phyloP scores from a whole-genome alignment of 768 basidiomycete species.

The Lentinula detonsa region DNA sequence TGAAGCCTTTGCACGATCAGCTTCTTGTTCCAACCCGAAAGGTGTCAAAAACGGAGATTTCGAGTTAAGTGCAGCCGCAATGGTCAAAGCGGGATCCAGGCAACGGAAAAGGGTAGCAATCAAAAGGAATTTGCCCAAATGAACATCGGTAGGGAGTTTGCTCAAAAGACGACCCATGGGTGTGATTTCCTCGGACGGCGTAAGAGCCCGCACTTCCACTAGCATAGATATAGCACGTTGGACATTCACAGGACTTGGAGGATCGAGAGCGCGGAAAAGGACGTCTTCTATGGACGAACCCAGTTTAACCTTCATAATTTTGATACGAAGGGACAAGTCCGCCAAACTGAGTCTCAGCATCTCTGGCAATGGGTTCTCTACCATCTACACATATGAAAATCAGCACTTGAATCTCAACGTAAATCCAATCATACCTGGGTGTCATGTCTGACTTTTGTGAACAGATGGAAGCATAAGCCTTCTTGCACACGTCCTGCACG shows the following conservation, averaged over 20 bases:
- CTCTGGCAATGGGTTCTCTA: constrained; percentile 88
- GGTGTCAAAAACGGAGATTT: constrained; percentile 93
- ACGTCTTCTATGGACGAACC: constrained; percentile 88
- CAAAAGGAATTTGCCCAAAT: constrained; percentile 90
- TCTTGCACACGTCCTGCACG: constrained; percentile 87
- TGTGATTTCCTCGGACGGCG: constrained; percentile 83
- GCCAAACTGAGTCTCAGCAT: constrained; percentile 92
- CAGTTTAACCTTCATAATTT: constrained; percentile 87
- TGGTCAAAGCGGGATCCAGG: constrained; percentile 93
- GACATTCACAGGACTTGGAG: constrained; percentile 79
- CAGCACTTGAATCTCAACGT: not conserved
- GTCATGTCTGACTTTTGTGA: constrained; percentile 84
- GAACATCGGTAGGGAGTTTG: constrained; percentile 92
- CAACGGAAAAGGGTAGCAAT: constrained; percentile 82
- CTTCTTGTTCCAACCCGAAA: constrained; percentile 81
- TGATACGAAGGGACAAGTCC: constrained; percentile 85
- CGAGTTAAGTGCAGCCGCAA: constrained; percentile 86
- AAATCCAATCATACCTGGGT: constrained; percentile 44
- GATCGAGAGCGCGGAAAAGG: constrained; percentile 82
- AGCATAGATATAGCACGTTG: constrained; percentile 85
- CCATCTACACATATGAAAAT: constrained; percentile 45
- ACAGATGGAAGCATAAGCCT: constrained; percentile 93
- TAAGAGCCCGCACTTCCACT: constrained; percentile 90
- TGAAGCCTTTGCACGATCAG: constrained; percentile 72
- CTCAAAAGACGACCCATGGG: constrained; percentile 88